Conservation (phyloP, 345 rosid genomes). For the Pugionium dolabratum region DNA sequence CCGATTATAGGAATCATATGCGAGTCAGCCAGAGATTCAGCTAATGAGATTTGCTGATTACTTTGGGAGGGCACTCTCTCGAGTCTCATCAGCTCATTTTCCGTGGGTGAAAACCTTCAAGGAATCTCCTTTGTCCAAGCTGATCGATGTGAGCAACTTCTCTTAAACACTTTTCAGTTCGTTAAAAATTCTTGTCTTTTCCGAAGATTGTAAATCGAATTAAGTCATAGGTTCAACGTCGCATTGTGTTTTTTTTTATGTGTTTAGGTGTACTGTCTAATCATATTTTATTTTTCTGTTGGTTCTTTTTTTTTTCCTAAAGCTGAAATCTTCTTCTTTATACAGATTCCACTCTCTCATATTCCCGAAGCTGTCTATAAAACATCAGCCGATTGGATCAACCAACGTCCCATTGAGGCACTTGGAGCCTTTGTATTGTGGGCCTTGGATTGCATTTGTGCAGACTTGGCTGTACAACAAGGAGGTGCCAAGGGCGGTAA, state of each 20-base stretch:
- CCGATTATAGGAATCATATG: constrained; percentile 45
- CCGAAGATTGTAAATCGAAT: no score
- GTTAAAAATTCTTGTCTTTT: no score
- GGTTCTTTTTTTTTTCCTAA: no score
- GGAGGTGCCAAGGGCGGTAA: constrained; percentile 52
- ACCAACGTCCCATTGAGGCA: constrained; percentile 56
- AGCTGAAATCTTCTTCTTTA: constrained; percentile 12
- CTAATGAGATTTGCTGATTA: constrained; percentile 63
- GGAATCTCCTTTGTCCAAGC: constrained; percentile 53
- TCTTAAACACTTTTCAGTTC: no score
- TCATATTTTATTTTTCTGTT: no score
- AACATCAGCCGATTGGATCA: constrained; percentile 70
- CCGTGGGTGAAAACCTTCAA: constrained; percentile 63
- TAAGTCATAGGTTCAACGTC: no score
- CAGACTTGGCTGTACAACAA: constrained; percentile 56
- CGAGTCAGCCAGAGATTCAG: constrained; percentile 56
- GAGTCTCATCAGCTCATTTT: constrained; percentile 52
- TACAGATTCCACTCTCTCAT: constrained; percentile 64
- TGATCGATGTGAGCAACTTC: constrained; percentile 44
- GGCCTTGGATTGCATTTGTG: constrained; percentile 61
- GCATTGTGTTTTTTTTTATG: no score
- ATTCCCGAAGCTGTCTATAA: constrained; percentile 59
- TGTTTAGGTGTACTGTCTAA: no score
- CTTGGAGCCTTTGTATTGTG: constrained; percentile 60
- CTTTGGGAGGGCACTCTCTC: constrained; percentile 60